Base-by-base conservation (phyloP, 306 rosid species). In the Carpinus fangiana region DNA sequence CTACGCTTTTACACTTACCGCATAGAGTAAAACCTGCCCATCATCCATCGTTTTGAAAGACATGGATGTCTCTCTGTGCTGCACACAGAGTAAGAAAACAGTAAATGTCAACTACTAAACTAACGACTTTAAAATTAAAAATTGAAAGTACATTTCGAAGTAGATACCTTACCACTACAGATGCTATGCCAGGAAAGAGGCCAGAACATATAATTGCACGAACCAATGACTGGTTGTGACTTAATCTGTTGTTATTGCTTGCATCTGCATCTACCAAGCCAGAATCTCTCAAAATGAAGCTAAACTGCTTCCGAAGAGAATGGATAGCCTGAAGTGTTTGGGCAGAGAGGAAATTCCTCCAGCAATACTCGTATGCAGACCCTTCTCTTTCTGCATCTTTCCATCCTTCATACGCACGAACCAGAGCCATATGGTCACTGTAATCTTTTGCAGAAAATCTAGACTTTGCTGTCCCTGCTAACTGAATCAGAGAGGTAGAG, bases 41-140 rank as follows among this genome's bases (percentile, higher is more conserved):
- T 95, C 98, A 59, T 91, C 97, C 96, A 89, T 92, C 52, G 98
- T 95, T 86, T 95, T 95, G 88, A 92, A 92, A 76, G 98, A 92
- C 98, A 95, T 87, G 85, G 98, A 95, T 20, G 98, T 92, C 89
- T 95, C 98, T 87, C 98, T 88, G 83, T 95, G 98, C 98, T 95
- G 98, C 85, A 82, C 53, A 81, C 38, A 76, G 34, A 62, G 75
- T 48, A 79, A 61, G 38, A 79, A 76, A 83, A 73, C 23, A 51
- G 68, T 66, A 74, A 73, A 51, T 47, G 60, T 66, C 59, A 84
- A 79, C 65, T 16, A 46, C 36, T 51, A 72, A 73, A 74, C 61
- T 45, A 41, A 61, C 45, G 81, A 76, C 41, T 72, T 28, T 18
- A 72, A 23, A 65, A 59, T 50, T 41, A 47, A 73, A 56, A 56